These are phyloP conservation scores for Solanum pennellii DNA, from an alignment of 257 asterid species.

Conservation along the genomic window DNA sequence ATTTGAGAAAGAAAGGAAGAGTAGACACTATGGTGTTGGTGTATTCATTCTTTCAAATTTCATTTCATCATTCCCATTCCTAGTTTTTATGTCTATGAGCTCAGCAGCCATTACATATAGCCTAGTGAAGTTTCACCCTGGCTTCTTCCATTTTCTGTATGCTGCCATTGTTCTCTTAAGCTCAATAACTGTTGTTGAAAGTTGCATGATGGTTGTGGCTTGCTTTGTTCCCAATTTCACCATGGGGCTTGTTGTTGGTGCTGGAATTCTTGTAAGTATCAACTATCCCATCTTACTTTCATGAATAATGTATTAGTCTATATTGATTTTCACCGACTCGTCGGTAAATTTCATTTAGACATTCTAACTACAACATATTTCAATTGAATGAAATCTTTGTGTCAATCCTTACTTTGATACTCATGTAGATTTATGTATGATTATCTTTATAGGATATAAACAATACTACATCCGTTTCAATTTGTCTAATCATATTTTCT, in stretches of 20 bases:
- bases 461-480: not conserved
- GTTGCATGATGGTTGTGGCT: conserved; percentile 94
- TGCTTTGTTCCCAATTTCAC: conserved; percentile 81
- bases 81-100: conserved; percentile 41
- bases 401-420: not conserved
- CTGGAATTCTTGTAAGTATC: conserved; percentile 65
- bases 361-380: not conserved
- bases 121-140: conserved; percentile 62
- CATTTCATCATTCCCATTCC: conserved; percentile 72
- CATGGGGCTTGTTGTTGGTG: conserved; percentile 70
- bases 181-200: conserved; percentile 68
- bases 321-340: not conserved
- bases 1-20: conserved; percentile 58
- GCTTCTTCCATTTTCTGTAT: conserved; percentile 46
- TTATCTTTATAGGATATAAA: not conserved
- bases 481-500: not conserved
- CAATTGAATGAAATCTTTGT: not conserved
- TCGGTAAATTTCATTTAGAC: not conserved
- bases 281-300: not conserved
- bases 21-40: conserved; percentile 78
- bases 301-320: not conserved
- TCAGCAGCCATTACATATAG: conserved; percentile 52
- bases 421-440: not conserved
- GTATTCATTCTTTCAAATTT: conserved; percentile 64
- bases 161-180: conserved; percentile 40